A percentile compares a stretch with the other conserved stretches of the same genome.
phyloP scores from a whole-genome alignment of 2,329 filamentous ascomycete genomes.

The Verticillium longisporum region DNA sequence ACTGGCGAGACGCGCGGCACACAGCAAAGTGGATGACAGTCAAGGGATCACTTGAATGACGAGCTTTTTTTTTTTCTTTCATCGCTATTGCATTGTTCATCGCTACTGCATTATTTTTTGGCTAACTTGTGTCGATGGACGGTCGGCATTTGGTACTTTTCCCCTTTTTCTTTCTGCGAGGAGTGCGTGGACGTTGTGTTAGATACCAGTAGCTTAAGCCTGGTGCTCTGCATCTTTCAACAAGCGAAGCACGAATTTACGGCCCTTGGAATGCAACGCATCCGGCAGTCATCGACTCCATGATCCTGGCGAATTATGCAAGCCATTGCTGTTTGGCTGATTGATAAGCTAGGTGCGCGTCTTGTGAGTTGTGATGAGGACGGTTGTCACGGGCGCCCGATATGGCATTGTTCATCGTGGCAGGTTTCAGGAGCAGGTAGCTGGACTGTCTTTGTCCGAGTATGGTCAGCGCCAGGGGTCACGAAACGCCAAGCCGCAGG shows the following conservation, averaged over 20 bases:
- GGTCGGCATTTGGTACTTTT: neutral
- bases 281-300: neutral
- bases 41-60: neutral
- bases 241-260: neutral
- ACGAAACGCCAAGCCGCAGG: neutral
- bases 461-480: neutral
- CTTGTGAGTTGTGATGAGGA: no score
- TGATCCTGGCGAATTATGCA: neutral
- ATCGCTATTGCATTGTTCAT: neutral
- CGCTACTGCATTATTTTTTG: neutral
- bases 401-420: neutral
- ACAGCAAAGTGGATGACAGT: neutral
- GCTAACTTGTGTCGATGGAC: neutral
- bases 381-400: no score
- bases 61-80: neutral
- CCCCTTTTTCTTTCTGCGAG: no score
- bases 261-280: neutral
- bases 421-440: neutral
- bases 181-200: neutral
- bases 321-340: no score
- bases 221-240: neutral
- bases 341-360: no score
- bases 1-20: neutral
- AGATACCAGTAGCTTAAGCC: neutral
- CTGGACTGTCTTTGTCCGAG: neutral